Evolutionary conservation across 2,329 filamentous ascomycete species (phyloP).

Genomic region (Exophiala sideris): DNA sequence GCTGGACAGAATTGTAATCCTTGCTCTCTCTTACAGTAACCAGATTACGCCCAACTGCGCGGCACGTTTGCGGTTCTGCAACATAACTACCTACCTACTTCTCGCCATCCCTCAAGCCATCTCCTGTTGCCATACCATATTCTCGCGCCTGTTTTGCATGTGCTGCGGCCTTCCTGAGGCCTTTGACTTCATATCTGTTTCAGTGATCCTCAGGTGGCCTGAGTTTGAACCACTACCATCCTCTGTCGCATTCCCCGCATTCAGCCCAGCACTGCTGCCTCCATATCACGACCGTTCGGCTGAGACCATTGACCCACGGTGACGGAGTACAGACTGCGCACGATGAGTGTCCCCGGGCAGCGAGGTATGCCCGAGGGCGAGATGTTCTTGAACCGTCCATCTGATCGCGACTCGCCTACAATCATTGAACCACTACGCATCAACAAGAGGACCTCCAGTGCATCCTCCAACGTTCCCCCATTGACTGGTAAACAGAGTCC

Average conservation of each 20-base stretch:
- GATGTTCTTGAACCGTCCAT: constrained; percentile 67
- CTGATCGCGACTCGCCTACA: constrained; percentile 65
- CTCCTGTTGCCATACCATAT: too few relatives aligned
- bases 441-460: constrained; percentile 68
- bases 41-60: too few relatives aligned
- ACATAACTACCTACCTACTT: not conserved
- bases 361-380: constrained; percentile 73
- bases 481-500: constrained; percentile 33
- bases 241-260: not conserved
- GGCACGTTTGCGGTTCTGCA: too few relatives aligned
- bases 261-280: not conserved
- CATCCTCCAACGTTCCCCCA: constrained; percentile 42
- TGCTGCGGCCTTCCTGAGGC: not conserved
- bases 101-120: not conserved
- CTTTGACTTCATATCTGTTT: not conserved
- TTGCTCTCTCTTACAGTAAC: not conserved
- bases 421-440: constrained; percentile 76
- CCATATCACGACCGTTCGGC: not conserved
- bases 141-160: too few relatives aligned
- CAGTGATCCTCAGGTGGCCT: constrained; percentile 2
- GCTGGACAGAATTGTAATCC: too few relatives aligned
- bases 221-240: constrained; percentile 2
- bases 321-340: constrained; percentile 11
- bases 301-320: not conserved
- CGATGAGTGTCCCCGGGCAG: constrained; percentile 46